phyloP scores from a whole-genome alignment of 208 protist species.

The Borovskyia barvae region DNA sequence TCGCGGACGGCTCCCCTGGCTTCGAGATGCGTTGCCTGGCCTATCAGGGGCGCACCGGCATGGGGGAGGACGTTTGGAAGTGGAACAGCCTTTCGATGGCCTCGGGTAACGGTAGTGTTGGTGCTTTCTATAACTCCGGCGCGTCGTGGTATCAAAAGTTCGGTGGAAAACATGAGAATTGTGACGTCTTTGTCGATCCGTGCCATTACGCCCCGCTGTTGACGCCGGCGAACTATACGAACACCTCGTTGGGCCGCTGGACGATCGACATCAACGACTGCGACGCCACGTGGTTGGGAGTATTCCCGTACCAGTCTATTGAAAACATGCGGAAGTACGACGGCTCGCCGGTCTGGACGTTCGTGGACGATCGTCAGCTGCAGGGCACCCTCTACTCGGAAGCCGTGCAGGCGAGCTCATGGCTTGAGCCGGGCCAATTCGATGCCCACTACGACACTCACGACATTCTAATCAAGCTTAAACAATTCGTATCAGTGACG shows the following conservation, averaged over 20 bases:
- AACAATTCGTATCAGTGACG: constrained; percentile 52
- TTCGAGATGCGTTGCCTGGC: constrained; percentile 74
- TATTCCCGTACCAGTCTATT: constrained; percentile 57
- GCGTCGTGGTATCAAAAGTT: constrained; percentile 87
- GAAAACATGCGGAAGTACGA: constrained; percentile 35
- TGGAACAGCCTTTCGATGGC: constrained; percentile 44
- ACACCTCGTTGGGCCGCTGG: constrained; percentile 38
- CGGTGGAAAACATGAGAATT: constrained; percentile 75
- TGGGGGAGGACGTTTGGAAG: constrained; percentile 73
- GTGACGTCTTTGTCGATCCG: constrained; percentile 72
- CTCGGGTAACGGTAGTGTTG: constrained; percentile 54
- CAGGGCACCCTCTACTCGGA: constrained; percentile 71
- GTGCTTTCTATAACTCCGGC: constrained; percentile 53
- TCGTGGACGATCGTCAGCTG: constrained; percentile 43
- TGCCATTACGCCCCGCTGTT: constrained; percentile 81
- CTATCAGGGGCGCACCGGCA: constrained; percentile 46
- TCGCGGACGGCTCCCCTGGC: constrained; percentile 37
- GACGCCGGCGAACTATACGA: constrained; percentile 48
- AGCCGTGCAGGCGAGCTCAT: constrained; percentile 62
- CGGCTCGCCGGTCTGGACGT: constrained; percentile 49
- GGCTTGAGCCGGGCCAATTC: constrained; percentile 51
- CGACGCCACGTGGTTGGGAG: constrained; percentile 76
- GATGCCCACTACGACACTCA: constrained; percentile 43
- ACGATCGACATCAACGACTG: constrained; percentile 76
- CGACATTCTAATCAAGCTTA: constrained; percentile 60